Base-by-base conservation (phyloP, 345 rosid genomes). In the Eucalyptus tenuipes region DNA sequence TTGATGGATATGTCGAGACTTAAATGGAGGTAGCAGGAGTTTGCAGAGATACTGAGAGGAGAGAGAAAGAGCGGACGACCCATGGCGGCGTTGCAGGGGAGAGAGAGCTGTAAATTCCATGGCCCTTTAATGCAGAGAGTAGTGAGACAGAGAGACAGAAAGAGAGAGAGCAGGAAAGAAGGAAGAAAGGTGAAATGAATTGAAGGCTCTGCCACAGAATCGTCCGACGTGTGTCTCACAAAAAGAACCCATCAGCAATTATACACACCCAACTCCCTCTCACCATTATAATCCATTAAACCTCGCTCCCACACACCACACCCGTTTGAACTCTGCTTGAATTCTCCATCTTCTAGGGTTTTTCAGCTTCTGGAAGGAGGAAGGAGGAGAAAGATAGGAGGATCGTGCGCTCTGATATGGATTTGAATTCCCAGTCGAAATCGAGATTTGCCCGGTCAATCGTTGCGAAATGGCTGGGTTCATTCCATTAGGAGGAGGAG, bases 401-500 rank as follows among this genome's bases (percentile, higher is more conserved):
- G 31, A 87, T 89, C 68, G 55, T 75, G 47, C 6, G 27, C 82
- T 18, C 82, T 75, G 82, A 75, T 75, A 75, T 75, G 82, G 82
- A 75, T 75, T 75, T 75, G 82, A 75, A 75, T 75, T 75, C 47
- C 82, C 82, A 4, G 27, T 75, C 47, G 82, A 8, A 75, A 37
- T 75, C 47, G 45, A 75, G 82, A 75, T 18, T 75, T 75, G 82
- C 27, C 47, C 27, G 27, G 47, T 86, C 81, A 55, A 47, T 47
- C 81, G 87, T 82, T 55, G 45, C 47, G 71, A 49, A 86, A 93
- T 93, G 94, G 93, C 94, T 86, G 93, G 93, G 25, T 57, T 93
- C 42, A 92, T 93, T 90, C 91, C 94, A 16, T 86, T 93, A 93
- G 91, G 91, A 37, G 91, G 86, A 44, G 61, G 13, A 55, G 61